Evolutionary conservation across 305 asterid species (phyloP).

Genomic region (Salvia sclarea): DNA sequence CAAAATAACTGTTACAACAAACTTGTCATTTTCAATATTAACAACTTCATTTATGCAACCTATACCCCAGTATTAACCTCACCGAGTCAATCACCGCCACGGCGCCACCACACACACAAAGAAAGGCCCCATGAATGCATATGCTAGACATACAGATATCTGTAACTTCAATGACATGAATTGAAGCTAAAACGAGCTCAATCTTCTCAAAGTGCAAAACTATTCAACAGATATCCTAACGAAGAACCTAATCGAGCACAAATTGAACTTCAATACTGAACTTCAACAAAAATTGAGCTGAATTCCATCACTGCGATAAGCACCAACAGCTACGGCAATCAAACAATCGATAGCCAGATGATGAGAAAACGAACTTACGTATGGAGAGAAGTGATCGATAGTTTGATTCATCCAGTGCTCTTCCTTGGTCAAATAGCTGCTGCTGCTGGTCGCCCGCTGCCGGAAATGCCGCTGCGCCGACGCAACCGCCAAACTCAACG

Average conservation of each 20-base stretch:
- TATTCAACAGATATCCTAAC: not conserved
- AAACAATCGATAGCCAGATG: not conserved
- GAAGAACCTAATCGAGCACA: slow-evolving; percentile 12
- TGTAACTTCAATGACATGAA: not conserved
- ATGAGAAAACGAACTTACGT: slow-evolving; percentile 38
- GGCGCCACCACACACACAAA: not conserved
- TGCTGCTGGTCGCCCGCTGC: slow-evolving; percentile 38
- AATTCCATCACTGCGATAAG: not conserved
- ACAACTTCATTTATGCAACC: slow-evolving; percentile 2
- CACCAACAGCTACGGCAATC: slow-evolving; percentile 4
- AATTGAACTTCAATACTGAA: not conserved
- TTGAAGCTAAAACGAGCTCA: slow-evolving; percentile 1
- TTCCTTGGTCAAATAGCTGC: slow-evolving; percentile 55
- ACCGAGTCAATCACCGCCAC: not conserved
- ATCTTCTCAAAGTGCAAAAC: not conserved
- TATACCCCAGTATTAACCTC: slow-evolving; percentile 1
- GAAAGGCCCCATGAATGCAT: not conserved
- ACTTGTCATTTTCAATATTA: not conserved
- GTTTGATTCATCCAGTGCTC: slow-evolving; percentile 82
- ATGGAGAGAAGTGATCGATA: slow-evolving; percentile 96
- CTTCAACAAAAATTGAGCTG: not conserved
- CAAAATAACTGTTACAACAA: not conserved
- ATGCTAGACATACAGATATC: not conserved
- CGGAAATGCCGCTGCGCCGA: slow-evolving; percentile 45
- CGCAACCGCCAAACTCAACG: slow-evolving; percentile 22